Conservation (phyloP, 2,329 filamentous ascomycete genomes). For the Aspergillus hiratsukae region DNA sequence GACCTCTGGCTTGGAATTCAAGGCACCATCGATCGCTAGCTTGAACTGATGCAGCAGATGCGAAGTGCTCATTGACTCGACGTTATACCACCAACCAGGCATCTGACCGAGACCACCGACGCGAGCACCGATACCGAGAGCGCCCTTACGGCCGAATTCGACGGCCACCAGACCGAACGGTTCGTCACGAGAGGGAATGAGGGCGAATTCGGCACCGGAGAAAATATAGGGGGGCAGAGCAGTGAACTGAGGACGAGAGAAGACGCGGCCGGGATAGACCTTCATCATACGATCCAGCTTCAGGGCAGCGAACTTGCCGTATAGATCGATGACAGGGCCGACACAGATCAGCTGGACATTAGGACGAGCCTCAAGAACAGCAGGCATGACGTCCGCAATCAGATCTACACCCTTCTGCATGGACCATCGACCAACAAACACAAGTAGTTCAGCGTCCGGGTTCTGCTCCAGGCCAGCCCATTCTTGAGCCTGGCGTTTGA, state of each 20-base stretch:
- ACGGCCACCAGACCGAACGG: conserved; percentile 66
- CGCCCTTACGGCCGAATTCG: conserved; percentile 65
- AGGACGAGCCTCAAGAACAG: conserved; percentile 56
- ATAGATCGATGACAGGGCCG: conserved; percentile 63
- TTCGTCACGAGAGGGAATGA: conserved; percentile 66
- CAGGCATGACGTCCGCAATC: conserved; percentile 66
- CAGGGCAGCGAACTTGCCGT: conserved; percentile 63
- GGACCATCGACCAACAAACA: conserved; percentile 66
- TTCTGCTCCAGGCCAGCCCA: conserved; percentile 62
- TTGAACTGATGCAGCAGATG: conserved; percentile 64
- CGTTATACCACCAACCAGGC: conserved; percentile 68
- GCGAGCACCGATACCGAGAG: conserved; percentile 61
- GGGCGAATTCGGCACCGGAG: conserved; percentile 62
- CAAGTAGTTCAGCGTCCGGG: conserved; percentile 60
- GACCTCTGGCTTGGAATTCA: conserved; percentile 53
- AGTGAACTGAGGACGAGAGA: conserved; percentile 64
- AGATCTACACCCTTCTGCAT: conserved; percentile 66
- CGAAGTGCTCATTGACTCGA: conserved; percentile 60
- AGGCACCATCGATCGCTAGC: conserved; percentile 56
- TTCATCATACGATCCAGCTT: conserved; percentile 63
- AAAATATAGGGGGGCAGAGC: conserved; percentile 64
- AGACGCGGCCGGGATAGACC: conserved; percentile 61
- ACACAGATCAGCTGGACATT: conserved; percentile 60
- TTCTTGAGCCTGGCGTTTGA: conserved; percentile 61
- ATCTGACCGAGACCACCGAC: conserved; percentile 66